Percentiles rank a stretch among this genome's conserved stretches.
Evolutionary conservation across 495 filamentous ascomycete genomes (phyloP).

Genomic region (Chaetomium cochliodes): DNA sequence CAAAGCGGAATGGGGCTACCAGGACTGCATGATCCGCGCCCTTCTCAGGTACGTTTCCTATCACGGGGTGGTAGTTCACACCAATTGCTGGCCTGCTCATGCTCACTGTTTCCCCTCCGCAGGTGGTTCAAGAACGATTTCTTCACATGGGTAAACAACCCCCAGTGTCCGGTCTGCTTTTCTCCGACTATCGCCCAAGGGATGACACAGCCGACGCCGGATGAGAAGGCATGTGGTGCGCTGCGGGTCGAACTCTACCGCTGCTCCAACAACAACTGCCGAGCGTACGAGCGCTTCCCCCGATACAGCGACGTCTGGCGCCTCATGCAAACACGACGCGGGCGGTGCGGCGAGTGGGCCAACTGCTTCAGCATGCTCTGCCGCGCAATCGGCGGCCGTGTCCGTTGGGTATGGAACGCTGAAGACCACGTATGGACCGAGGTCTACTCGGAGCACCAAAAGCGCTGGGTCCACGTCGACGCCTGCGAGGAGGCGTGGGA

Average conservation of each 20-base stretch:
- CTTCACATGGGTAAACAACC: conserved; percentile 97
- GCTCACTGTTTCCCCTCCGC: conserved; percentile 9
- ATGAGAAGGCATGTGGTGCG: conserved; percentile 85
- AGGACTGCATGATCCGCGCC: conserved; percentile 93
- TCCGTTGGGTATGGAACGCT: conserved; percentile 97
- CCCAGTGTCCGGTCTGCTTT: conserved; percentile 73
- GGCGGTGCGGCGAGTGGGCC: conserved; percentile 92
- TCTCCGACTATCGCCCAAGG: conserved; percentile 81
- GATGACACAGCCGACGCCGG: conserved; percentile 77
- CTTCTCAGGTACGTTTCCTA: conserved; percentile 64
- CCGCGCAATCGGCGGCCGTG: conserved; percentile 82
- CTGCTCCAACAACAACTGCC: conserved; percentile 70
- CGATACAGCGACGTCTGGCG: conserved; percentile 97
- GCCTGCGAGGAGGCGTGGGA: conserved; percentile 95
- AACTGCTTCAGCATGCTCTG: conserved; percentile 99
- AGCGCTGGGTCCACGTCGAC: conserved; percentile 96
- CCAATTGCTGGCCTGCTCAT: conserved; percentile 28
- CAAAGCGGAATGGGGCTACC: conserved; percentile 93
- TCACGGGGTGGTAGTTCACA: neutral
- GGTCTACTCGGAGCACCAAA: conserved; percentile 90
- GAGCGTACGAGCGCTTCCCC: conserved; percentile 81
- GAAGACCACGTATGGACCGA: conserved; percentile 99
- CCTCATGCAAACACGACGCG: conserved; percentile 77
- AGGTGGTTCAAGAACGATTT: conserved; percentile 97
- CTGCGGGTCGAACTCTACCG: conserved; percentile 84